Evolutionary conservation across 768 basidiomycete genomes (phyloP), one percentile per base, ranked within the genome.

Genomic region (Panaeolus cyanescens): DNA sequence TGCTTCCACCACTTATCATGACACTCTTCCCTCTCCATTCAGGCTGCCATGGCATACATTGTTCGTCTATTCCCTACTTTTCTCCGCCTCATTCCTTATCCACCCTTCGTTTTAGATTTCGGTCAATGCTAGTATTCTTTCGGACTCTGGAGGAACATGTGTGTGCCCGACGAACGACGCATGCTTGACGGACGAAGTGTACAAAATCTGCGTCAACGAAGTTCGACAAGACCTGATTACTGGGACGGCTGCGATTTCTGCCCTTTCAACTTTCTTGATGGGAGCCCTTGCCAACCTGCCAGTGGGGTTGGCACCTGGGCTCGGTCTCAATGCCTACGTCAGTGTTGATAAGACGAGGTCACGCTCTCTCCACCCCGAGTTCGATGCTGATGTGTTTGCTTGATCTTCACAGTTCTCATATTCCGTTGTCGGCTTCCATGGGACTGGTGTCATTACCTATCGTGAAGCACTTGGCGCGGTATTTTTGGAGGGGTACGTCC

Each of bases 1-100:
- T 58, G 56, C 42, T 61, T 61, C 15, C 60, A 64, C 42, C 30
- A 63, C 66, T 56, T 19, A 33, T 15, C 32, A 42, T 8, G 65
- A 55, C 2, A 22, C 6, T 30, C 42, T 31, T 58, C 25, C 50
- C 55, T 55, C 42, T 20, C 5, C 25, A 19, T 17, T 42, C 62
- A 91, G 83, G 90, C 89, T 4, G 87, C 90, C 32, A 93, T 92
- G 92, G 88, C 91, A 19, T 93, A 93, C 75, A 92, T 93, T 62
- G 90, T 90, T 60, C 66, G 86, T 68, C 20, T 58, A 40, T 58
- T 59, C 31, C 5, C 20, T 58, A 40, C 57, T 59, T 30, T 5
- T 15, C 22, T 9, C 45, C 45, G 55, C 32, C 33, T 33, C 30
- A 19, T 9, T 34, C 53, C n/a, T 19, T 15, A 45, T 5, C 17